phyloP scores from a whole-genome alignment of 164 flowering plant species.

The Taxillus chinensis region DNA sequence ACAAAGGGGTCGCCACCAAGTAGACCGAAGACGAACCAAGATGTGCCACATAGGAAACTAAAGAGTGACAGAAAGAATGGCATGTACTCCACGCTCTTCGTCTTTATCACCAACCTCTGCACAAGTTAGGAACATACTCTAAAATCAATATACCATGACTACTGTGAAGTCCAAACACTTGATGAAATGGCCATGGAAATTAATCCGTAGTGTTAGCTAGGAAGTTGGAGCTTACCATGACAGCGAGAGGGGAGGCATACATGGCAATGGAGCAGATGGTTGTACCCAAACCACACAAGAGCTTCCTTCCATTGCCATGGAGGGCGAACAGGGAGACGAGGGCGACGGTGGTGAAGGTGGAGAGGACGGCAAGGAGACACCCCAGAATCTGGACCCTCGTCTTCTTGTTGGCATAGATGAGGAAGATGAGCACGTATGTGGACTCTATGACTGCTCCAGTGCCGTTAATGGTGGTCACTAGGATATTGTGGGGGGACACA shows the following conservation, averaged over 20 bases:
- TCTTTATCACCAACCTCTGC: slow-evolving; percentile 51
- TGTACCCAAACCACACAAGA: slow-evolving; percentile 76
- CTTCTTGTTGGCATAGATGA: slow-evolving; percentile 55
- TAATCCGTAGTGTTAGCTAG: too few relatives aligned
- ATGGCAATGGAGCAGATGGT: slow-evolving; percentile 78
- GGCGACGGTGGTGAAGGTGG: slow-evolving; percentile 45
- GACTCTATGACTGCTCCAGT: slow-evolving; percentile 69
- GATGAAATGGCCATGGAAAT: too few relatives aligned
- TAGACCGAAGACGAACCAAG: slow-evolving; percentile 53
- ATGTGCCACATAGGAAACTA: slow-evolving; percentile 53
- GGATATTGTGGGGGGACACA: slow-evolving; percentile 65
- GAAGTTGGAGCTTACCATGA: slow-evolving; percentile 55
- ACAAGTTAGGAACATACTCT: neutral
- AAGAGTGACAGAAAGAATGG: slow-evolving; percentile 58
- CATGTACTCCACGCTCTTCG: slow-evolving; percentile 68
- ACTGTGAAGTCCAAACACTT: too few relatives aligned
- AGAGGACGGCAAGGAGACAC: slow-evolving; percentile 31
- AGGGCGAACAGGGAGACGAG: slow-evolving; percentile 62
- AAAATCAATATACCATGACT: too few relatives aligned
- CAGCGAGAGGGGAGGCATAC: slow-evolving; percentile 83
- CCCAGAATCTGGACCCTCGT: slow-evolving; percentile 51
- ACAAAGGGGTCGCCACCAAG: slow-evolving; percentile 52
- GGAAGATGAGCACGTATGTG: slow-evolving; percentile 56
- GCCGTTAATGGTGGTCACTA: slow-evolving; percentile 71
- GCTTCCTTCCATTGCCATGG: slow-evolving; percentile 48